These are phyloP conservation scores for Alternaria consortialis DNA, from an alignment of 2,329 filamentous ascomycete genomes.

Conservation along the genomic window DNA sequence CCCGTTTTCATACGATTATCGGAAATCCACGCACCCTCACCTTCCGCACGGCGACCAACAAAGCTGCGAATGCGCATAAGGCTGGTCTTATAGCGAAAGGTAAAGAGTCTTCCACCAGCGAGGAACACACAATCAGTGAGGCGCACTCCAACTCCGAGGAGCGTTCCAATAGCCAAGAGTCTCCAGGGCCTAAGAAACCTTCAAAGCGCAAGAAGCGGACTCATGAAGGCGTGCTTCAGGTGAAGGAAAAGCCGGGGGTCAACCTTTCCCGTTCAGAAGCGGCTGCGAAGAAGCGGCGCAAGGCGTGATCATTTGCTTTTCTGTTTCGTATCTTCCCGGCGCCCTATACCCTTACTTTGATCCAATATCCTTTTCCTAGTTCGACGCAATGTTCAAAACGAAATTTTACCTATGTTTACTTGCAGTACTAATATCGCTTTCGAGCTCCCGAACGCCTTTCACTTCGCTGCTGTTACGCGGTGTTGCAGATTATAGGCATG, in stretches of 20 bases:
- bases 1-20: conserved; percentile 10
- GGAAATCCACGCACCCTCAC: conserved; percentile 14
- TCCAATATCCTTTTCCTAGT: not conserved
- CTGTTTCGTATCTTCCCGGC: not conserved
- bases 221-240: not conserved
- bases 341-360: not conserved
- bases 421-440: not conserved
- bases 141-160: not conserved
- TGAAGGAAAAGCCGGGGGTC: not conserved
- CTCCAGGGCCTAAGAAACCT: not conserved
- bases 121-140: not conserved
- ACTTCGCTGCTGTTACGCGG: not conserved
- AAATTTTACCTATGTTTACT: not conserved
- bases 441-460: not conserved
- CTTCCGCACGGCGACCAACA: conserved; percentile 17
- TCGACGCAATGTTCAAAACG: not conserved
- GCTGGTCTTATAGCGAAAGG: not conserved
- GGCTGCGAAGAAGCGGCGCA: not conserved
- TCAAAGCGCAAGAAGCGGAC: not conserved
- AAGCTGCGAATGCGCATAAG: conserved; percentile 13
- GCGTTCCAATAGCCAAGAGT: not conserved
- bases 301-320: not conserved
- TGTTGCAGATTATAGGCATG: not conserved
- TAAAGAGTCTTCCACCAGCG: not conserved
- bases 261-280: not conserved